Conservation (phyloP, 1,139 yeast species). For the Lodderomyces margitis region DNA sequence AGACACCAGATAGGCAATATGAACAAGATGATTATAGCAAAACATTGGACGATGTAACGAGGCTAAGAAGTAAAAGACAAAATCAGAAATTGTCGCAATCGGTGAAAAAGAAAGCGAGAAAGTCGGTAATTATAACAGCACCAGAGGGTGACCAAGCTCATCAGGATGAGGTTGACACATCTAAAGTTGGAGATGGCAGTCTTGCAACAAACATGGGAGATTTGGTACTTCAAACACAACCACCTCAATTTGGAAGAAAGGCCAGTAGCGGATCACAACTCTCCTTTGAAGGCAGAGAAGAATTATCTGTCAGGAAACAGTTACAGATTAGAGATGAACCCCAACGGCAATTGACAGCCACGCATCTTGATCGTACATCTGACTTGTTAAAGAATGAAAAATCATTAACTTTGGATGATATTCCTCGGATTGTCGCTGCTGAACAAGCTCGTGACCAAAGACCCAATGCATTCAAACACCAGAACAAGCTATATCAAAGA, state of each 20-base stretch:
- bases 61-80: slow-evolving; percentile 73
- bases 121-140: slow-evolving; percentile 47
- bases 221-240: background rate
- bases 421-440: slow-evolving; percentile 94
- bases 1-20: slow-evolving; percentile 17
- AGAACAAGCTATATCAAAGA: slow-evolving; percentile 45
- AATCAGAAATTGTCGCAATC: slow-evolving; percentile 61
- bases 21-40: slow-evolving; percentile 51
- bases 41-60: slow-evolving; percentile 74
- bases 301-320: slow-evolving; percentile 35
- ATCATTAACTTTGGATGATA: slow-evolving; percentile 89
- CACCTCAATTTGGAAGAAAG: slow-evolving; percentile 7
- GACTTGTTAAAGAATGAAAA: slow-evolving; percentile 76
- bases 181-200: slow-evolving; percentile 14
- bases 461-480: slow-evolving; percentile 81
- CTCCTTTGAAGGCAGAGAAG: slow-evolving; percentile 24
- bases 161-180: slow-evolving; percentile 18
- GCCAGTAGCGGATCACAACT: slow-evolving; percentile 16
- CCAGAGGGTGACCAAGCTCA: slow-evolving; percentile 51
- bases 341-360: slow-evolving; percentile 28
- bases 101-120: slow-evolving; percentile 47
- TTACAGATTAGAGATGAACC: slow-evolving; percentile 49
- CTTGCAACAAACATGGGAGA: slow-evolving; percentile 18
- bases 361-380: slow-evolving; percentile 53
- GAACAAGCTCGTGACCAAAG: slow-evolving; percentile 94